These are phyloP conservation scores for Dendrobium catenatum DNA, from an alignment of 106 monocot genomes.

Conservation along the genomic window DNA sequence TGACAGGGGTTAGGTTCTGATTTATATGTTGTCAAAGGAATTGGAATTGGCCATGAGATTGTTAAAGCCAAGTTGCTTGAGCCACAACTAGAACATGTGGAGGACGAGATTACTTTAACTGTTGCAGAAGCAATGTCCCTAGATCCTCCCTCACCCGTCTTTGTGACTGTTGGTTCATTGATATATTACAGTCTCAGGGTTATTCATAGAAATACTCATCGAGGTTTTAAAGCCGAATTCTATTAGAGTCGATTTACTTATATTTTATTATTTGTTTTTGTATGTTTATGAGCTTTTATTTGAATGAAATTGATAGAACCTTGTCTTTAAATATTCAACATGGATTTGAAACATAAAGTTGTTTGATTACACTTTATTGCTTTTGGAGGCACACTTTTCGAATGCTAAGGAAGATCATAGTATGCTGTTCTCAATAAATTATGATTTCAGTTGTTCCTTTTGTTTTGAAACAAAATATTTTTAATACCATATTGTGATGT, in stretches of 20 bases:
- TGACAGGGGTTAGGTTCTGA: constrained; percentile 82
- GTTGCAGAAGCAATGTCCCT: constrained; percentile 97
- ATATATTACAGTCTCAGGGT: constrained; percentile 69
- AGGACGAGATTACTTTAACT: constrained; percentile 69
- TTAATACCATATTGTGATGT: no score
- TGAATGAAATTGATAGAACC: background rate
- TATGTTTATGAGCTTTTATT: background rate
- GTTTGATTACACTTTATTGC: background rate
- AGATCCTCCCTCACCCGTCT: constrained; percentile 87
- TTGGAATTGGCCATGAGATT: constrained; percentile 89
- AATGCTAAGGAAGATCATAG: background rate
- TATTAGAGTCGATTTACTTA: background rate
- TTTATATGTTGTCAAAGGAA: constrained; percentile 83
- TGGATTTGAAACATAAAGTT: background rate
- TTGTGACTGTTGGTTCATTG: constrained; percentile 57
- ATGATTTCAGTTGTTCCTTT: background rate
- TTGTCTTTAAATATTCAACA: background rate
- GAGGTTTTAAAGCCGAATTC: constrained; percentile 37
- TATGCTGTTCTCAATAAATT: background rate
- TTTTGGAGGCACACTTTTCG: background rate
- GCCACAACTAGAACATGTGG: constrained; percentile 63
- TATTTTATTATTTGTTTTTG: background rate
- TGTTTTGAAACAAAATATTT: no score
- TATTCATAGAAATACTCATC: constrained; percentile 57
- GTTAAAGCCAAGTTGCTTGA: constrained; percentile 61